A percentile compares a stretch with the other conserved stretches of the same genome.
phyloP scores from a whole-genome alignment of 768 basidiomycete genomes.

The Naganishia randhawae region DNA sequence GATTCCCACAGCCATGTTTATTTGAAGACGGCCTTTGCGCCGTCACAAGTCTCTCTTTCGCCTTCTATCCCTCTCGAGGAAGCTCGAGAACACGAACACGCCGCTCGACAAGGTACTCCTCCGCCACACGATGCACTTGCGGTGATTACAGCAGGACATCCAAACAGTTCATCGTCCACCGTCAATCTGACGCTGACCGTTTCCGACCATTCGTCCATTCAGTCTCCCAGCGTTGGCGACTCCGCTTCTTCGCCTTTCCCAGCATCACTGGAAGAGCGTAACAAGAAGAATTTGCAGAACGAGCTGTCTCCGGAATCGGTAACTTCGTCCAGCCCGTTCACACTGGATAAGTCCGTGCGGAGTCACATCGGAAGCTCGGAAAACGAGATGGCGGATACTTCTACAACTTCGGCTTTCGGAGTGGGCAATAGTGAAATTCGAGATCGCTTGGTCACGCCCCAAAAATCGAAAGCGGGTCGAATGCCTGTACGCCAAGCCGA shows the following conservation, averaged over 20 bases:
- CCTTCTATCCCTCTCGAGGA: background rate
- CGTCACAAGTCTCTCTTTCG: background rate
- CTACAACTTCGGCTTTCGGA: background rate
- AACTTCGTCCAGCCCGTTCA: constrained; percentile 3
- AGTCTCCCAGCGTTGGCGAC: background rate
- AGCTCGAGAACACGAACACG: background rate
- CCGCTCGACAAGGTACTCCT: background rate
- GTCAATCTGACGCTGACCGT: constrained; percentile 14
- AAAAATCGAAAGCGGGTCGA: background rate
- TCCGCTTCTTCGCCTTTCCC: background rate
- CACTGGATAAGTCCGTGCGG: constrained; percentile 4
- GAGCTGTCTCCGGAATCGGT: background rate
- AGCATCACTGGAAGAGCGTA: background rate
- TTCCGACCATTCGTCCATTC: background rate
- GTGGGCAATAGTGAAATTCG: background rate
- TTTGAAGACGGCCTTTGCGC: background rate
- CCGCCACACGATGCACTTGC: constrained; percentile 12
- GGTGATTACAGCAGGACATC: constrained; percentile 8
- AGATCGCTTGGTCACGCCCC: background rate
- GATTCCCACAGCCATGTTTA: background rate
- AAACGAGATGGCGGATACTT: background rate
- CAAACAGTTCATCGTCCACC: constrained; percentile 3
- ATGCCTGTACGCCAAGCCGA: no score
- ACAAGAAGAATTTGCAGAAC: background rate
- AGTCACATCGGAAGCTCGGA: background rate